Evolutionary conservation across 164 flowering plant genomes (phyloP), one percentile per base, ranked within the genome.

Genomic region (Platanus orientalis): DNA sequence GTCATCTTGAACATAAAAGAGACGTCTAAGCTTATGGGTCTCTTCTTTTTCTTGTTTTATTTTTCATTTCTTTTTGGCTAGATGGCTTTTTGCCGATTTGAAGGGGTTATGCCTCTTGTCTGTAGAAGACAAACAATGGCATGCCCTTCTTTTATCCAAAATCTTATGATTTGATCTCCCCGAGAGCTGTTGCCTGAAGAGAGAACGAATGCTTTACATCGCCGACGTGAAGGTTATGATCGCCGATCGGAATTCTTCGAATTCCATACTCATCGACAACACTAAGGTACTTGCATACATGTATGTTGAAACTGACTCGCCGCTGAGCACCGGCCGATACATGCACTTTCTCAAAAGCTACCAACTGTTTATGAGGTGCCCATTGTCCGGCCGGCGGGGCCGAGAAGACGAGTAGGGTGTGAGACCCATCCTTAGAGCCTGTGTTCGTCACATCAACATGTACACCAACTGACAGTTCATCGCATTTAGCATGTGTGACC

Each of bases 231-330:
- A 92, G 76, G 10, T 63, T 57, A 52, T 92, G 96, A 25, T 78
- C 76, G 4, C 98, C 98, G 71, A 92, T 62, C 2, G 96, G 91
- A 65, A 92, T 84, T 62, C 96, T 80, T 51, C 92, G 61, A 28
- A 83, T 72, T n/a, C 98, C 96, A 2, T 63, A 57, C 26, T 61
- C 55, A 57, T 92, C 96, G 58, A 92, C 90, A 6, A 87, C 80
- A 52, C 96, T 88, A 21, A 88, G 58, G 50, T 47, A 63, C 83
- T 87, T 90, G 76, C 98, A 90, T 24, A 90, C 90, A 52, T 88
- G 87, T 12, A 93, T 73, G n/a, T 72, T 75, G 16, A 90, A 59
- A 21, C 23, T 32, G 0, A 87, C 87, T 48, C 81, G 57, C 36
- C 73, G 65, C 54, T 62, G 78, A 0, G 80, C 50, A 61, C 78